Evolutionary conservation across 2,329 filamentous ascomycete species (phyloP).

Genomic region (Trichoderma sp.): DNA sequence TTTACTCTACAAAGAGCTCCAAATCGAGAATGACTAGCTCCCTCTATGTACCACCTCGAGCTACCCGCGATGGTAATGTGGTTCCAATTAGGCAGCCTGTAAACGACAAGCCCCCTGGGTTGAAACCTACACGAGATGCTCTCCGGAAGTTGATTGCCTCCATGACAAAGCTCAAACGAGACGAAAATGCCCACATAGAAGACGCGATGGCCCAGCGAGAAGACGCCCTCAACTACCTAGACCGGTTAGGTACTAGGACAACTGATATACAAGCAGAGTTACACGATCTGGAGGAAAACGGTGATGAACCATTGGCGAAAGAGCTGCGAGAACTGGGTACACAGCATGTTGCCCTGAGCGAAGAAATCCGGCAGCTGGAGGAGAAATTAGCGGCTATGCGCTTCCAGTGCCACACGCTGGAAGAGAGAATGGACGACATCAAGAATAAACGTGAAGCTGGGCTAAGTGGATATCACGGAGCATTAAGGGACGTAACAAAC

Average conservation of each 20-base stretch:
- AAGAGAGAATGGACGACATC: constrained; percentile 58
- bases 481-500: constrained; percentile 62
- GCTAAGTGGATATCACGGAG: constrained; percentile 68
- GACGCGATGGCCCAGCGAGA: constrained; percentile 55
- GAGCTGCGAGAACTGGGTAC: constrained; percentile 59
- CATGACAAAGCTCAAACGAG: constrained; percentile 62
- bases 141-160: constrained; percentile 62
- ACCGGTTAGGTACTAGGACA: constrained; percentile 49
- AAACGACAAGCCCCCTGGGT: constrained; percentile 47
- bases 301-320: constrained; percentile 55
- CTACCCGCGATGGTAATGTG: constrained; percentile 45
- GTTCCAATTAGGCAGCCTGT: constrained; percentile 60
- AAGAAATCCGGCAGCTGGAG: constrained; percentile 64
- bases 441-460: constrained; percentile 66
- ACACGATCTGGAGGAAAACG: constrained; percentile 50
- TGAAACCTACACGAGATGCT: constrained; percentile 62
- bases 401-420: constrained; percentile 56
- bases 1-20: constrained; percentile 39
- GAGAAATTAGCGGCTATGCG: constrained; percentile 60
- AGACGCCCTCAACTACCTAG: constrained; percentile 55
- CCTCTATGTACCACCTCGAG: constrained; percentile 40
- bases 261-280: constrained; percentile 52
- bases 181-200: constrained; percentile 62
- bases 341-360: constrained; percentile 52
- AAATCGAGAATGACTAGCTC: constrained; percentile 40